Conservation (phyloP, 257 asterid species). For the Solanum rostratum region DNA sequence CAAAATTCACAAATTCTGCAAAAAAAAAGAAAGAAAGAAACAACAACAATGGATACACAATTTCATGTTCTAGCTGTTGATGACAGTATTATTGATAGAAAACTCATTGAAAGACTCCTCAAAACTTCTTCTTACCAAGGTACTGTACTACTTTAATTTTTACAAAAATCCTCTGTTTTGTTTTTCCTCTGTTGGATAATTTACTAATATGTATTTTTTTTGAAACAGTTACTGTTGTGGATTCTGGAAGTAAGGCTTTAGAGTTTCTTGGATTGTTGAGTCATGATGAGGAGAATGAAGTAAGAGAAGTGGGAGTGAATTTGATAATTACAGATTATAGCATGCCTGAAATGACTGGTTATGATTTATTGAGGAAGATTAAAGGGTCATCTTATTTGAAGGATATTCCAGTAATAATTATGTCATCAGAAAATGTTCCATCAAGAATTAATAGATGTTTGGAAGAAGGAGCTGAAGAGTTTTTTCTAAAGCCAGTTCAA, state of each 20-base stretch:
- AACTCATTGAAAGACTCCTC: conserved; percentile 48
- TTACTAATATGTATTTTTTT: not conserved
- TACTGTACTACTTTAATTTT: not conserved
- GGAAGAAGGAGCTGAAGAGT: conserved; percentile 26
- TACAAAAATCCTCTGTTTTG: too few species aligned
- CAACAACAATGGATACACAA: conserved; percentile 33
- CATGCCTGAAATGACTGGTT: conserved; percentile 12
- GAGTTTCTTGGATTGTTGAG: conserved; percentile 42
- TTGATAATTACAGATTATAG: conserved; percentile 9
- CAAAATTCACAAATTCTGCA: not conserved
- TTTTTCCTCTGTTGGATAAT: too few species aligned
- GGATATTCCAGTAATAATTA: conserved; percentile 54
- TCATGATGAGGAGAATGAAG: conserved; percentile 4
- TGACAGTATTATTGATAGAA: conserved; percentile 50
- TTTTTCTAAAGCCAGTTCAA: conserved; percentile 33
- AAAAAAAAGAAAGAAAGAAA: not conserved
- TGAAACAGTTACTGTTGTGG: conserved; percentile 42
- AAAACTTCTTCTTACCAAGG: conserved; percentile 50
- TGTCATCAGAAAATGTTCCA: conserved; percentile 58
- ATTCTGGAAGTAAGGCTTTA: conserved; percentile 49
- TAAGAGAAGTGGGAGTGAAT: conserved; percentile 2
- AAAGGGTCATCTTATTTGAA: conserved; percentile 25
- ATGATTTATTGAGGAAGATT: conserved; percentile 3
- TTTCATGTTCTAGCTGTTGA: conserved; percentile 57
- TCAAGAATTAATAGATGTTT: conserved; percentile 48